Evolutionary conservation across 192 early-diverging fungal genomes (phyloP).

Genomic region (Coemansia sp.): DNA sequence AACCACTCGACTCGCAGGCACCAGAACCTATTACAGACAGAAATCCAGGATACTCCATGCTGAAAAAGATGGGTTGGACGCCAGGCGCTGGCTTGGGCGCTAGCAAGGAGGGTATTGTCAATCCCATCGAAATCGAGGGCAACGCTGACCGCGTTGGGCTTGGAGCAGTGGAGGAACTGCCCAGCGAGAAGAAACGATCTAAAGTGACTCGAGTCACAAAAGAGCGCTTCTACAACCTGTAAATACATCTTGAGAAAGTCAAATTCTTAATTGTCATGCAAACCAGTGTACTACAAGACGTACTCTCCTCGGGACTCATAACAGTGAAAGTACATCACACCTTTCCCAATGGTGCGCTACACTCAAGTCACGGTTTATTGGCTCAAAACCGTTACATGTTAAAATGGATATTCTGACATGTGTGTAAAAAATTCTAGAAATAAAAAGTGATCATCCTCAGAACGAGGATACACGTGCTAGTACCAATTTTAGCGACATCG

Average conservation of each 20-base stretch:
- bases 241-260: background rate
- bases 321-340: too few relatives aligned
- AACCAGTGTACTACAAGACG: too few relatives aligned
- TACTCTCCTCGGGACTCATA: too few relatives aligned
- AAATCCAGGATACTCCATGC: conserved; percentile 35
- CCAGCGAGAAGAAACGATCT: conserved; percentile 7
- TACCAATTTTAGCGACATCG: too few relatives aligned
- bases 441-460: too few relatives aligned
- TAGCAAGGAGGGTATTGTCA: conserved; percentile 17
- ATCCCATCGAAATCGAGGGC: conserved; percentile 22
- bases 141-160: conserved; percentile 30
- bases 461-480: too few relatives aligned
- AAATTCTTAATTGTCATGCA: background rate
- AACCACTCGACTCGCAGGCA: background rate
- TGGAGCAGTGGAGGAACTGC: conserved; percentile 4
- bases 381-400: too few relatives aligned
- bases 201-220: conserved; percentile 23
- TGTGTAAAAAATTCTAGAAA: too few relatives aligned
- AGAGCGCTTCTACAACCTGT: conserved; percentile 25
- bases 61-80: conserved; percentile 47
- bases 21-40: conserved; percentile 9
- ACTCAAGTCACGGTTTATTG: too few relatives aligned
- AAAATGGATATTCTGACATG: too few relatives aligned
- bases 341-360: too few relatives aligned
- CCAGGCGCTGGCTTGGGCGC: conserved; percentile 45